Conservation (phyloP, 169 alveolate species). For the Blepharisma undulans region DNA sequence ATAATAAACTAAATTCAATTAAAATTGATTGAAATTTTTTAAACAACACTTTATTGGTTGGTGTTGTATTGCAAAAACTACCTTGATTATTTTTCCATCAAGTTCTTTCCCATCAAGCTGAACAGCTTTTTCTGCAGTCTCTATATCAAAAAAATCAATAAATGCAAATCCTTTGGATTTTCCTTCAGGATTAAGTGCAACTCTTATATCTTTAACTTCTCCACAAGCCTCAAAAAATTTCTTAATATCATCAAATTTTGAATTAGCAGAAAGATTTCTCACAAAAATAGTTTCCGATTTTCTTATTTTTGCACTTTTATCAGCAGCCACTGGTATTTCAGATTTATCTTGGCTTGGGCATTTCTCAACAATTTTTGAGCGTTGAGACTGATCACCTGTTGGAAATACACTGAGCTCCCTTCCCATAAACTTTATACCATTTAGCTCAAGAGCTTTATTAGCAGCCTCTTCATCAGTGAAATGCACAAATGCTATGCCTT, state of each 20-base stretch:
- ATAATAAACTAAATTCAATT: too few relatives aligned
- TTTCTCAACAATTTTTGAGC: not conserved
- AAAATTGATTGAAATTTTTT: too few relatives aligned
- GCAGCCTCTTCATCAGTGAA: slow-evolving; percentile 59
- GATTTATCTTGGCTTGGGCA: slow-evolving; percentile 27
- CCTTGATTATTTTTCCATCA: slow-evolving; percentile 73
- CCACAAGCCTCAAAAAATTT: slow-evolving; percentile 79
- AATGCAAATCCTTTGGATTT: slow-evolving; percentile 82
- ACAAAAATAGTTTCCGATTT: slow-evolving; percentile 68
- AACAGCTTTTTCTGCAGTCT: slow-evolving; percentile 71
- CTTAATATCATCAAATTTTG: slow-evolving; percentile 59
- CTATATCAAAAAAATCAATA: slow-evolving; percentile 73
- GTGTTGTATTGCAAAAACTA: too few relatives aligned
- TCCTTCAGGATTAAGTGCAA: slow-evolving; percentile 72
- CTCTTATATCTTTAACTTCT: slow-evolving; percentile 65
- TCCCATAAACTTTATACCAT: slow-evolving; percentile 69
- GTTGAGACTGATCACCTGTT: slow-evolving; percentile 56
- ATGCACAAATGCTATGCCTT: slow-evolving; percentile 69
- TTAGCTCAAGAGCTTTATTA: slow-evolving; percentile 57
- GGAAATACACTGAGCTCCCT: slow-evolving; percentile 67
- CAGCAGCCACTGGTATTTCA: not conserved
- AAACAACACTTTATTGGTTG: too few relatives aligned
- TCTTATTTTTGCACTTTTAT: not conserved
- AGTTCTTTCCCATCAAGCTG: slow-evolving; percentile 63
- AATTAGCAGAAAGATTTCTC: slow-evolving; percentile 75